Percentiles rank a stretch among this genome's conserved stretches.
Evolutionary conservation across 2,329 filamentous ascomycete genomes (phyloP).

Genomic region (Plenodomus lindquistii): DNA sequence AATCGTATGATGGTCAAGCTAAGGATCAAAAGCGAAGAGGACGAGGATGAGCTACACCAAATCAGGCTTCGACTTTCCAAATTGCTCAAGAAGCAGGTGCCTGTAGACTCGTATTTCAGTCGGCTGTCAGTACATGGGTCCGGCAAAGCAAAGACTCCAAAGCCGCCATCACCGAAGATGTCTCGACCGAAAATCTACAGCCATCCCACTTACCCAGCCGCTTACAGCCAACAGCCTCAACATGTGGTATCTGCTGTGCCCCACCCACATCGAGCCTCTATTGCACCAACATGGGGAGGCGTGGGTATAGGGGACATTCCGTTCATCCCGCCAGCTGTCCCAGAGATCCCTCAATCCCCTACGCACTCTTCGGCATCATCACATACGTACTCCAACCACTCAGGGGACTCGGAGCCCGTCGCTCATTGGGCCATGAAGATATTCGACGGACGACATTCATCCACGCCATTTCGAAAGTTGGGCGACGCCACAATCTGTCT

Average conservation of each 20-base stretch:
- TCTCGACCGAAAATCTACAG: slow-evolving; percentile 34
- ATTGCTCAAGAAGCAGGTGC: slow-evolving; percentile 42
- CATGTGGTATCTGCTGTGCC: slow-evolving; percentile 9
- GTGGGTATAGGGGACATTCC: slow-evolving; percentile 34
- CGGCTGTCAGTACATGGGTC: slow-evolving; percentile 31
- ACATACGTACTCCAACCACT: slow-evolving; percentile 44
- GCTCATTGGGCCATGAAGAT: slow-evolving; percentile 51
- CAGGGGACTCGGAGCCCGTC: slow-evolving; percentile 37
- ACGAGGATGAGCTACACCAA: slow-evolving; percentile 35
- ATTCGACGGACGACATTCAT: slow-evolving; percentile 48
- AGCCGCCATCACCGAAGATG: slow-evolving; percentile 27
- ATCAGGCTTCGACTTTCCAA: slow-evolving; percentile 32
- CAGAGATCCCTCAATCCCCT: slow-evolving; percentile 47
- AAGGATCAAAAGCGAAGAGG: slow-evolving; percentile 28
- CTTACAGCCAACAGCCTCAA: slow-evolving; percentile 16
- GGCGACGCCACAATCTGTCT: slow-evolving; percentile 40
- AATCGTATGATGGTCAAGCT: slow-evolving; percentile 5
- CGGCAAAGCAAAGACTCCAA: slow-evolving; percentile 32
- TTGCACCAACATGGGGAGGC: slow-evolving; percentile 21
- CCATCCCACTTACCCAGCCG: slow-evolving; percentile 31
- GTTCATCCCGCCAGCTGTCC: slow-evolving; percentile 40
- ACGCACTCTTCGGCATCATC: slow-evolving; percentile 50
- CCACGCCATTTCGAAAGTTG: slow-evolving; percentile 41
- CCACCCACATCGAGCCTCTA: slow-evolving; percentile 20
- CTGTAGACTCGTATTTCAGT: slow-evolving; percentile 39